phyloP scores from a whole-genome alignment of 2,329 filamentous ascomycete genomes.

The Neonectria neomacrospora region DNA sequence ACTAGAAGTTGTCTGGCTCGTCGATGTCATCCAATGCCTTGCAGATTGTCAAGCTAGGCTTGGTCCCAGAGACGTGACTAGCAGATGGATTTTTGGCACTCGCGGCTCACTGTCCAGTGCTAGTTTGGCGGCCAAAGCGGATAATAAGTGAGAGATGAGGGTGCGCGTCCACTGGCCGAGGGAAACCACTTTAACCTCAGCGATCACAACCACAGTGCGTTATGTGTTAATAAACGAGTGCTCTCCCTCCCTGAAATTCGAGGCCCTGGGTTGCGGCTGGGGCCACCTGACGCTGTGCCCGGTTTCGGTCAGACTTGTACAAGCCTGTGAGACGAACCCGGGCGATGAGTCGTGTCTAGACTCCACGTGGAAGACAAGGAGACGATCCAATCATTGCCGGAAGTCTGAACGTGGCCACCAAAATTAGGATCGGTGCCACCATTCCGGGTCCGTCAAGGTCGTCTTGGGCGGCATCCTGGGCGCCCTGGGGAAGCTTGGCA shows the following conservation, averaged over 20 bases:
- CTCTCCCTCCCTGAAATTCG: background rate
- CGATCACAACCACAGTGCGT: background rate
- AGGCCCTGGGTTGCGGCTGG: constrained; percentile 3
- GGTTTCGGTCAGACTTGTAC: constrained; percentile 11
- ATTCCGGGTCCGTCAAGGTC: constrained; percentile 3
- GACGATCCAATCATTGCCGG: constrained; percentile 14
- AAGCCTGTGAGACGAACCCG: constrained; percentile 2
- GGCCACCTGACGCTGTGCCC: constrained; percentile 29
- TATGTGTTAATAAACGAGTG: background rate
- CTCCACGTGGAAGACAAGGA: constrained; percentile 33
- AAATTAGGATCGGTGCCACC: constrained; percentile 28
- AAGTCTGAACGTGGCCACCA: constrained; percentile 7
- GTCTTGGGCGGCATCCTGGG: background rate
- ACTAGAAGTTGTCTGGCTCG: constrained; percentile 13
- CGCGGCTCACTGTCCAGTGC: background rate
- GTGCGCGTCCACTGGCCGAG: background rate
- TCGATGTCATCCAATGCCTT: constrained; percentile 22
- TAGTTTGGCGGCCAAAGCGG: constrained; percentile 2
- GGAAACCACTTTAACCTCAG: background rate
- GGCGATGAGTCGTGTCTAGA: constrained; percentile 33
- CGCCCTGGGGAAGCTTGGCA: background rate
- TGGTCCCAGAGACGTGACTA: background rate
- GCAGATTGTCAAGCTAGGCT: constrained; percentile 14
- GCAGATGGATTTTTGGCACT: background rate
- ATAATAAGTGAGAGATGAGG: background rate